phyloP scores from a whole-genome alignment of 305 asterid genomes.

The Plantago rigida region DNA sequence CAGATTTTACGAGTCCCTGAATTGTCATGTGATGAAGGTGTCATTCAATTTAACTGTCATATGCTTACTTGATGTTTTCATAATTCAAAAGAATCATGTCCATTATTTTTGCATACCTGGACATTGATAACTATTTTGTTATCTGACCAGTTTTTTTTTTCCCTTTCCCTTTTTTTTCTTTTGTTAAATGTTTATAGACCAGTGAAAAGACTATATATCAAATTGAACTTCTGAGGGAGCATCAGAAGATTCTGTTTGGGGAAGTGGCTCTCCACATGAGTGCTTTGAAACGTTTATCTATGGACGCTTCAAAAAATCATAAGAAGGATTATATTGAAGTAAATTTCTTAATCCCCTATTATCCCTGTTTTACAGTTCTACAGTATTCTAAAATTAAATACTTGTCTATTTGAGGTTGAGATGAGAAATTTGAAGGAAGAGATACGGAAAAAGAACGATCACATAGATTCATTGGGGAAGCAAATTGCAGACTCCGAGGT shows the following conservation, averaged over 20 bases:
- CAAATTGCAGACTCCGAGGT: conserved; percentile 54
- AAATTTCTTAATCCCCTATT: conserved; percentile 24
- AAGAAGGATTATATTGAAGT: conserved; percentile 58
- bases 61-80: too few species aligned
- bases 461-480: conserved; percentile 63
- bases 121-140: background rate
- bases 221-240: conserved; percentile 84
- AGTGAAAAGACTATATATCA: conserved; percentile 67
- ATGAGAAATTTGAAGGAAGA: conserved; percentile 65
- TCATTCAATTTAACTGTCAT: conserved; percentile 13
- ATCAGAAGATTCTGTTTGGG: conserved; percentile 78
- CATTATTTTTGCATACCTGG: conserved; percentile 20
- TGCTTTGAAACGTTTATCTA: conserved; percentile 73
- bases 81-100: background rate
- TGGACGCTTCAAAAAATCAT: conserved; percentile 44
- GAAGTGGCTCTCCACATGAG: conserved; percentile 86
- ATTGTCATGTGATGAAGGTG: background rate
- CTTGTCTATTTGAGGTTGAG: conserved; percentile 44
- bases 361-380: conserved; percentile 22
- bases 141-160: background rate
- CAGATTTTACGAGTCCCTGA: conserved; percentile 15
- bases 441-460: conserved; percentile 56
- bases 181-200: conserved; percentile 34
- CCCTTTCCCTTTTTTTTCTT: background rate
- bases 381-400: conserved; percentile 21